A percentile compares a stretch with the other conserved stretches of the same genome.
Evolutionary conservation across 441 rosid genomes (phyloP).

Genomic region (Arabidopsis lyrata): DNA sequence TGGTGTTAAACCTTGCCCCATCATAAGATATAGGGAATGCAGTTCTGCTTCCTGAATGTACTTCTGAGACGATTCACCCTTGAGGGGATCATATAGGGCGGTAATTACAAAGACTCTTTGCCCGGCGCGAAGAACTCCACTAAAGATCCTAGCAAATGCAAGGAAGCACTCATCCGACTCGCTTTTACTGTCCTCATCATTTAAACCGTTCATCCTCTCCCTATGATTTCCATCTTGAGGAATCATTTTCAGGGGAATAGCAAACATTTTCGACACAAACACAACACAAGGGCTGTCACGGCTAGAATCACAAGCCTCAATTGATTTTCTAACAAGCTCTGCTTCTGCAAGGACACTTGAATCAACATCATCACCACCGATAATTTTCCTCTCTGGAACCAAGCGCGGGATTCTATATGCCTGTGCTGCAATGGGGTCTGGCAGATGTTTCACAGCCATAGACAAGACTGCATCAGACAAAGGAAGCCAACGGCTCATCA

Average conservation of each 20-base stretch:
- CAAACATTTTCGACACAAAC: constrained; percentile 97
- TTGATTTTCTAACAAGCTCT: constrained; percentile 74
- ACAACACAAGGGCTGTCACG: constrained; percentile 73
- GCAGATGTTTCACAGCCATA: constrained; percentile 86
- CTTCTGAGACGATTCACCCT: constrained; percentile 72
- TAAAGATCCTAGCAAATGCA: constrained; percentile 94
- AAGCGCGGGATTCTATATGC: constrained; percentile 69
- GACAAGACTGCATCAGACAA: constrained; percentile 86
- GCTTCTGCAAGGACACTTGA: constrained; percentile 66
- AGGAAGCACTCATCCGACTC: constrained; percentile 96
- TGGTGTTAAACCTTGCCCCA: constrained; percentile 92
- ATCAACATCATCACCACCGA: constrained; percentile 52
- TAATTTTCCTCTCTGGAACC: constrained; percentile 73
- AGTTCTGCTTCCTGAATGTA: constrained; percentile 88
- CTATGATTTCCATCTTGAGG: constrained; percentile 76
- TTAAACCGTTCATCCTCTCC: constrained; percentile 60
- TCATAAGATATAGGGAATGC: constrained; percentile 89
- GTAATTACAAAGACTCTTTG: constrained; percentile 82
- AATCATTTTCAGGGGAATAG: constrained; percentile 76
- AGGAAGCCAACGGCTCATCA: constrained; percentile 97
- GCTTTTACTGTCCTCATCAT: constrained; percentile 61
- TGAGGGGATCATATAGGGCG: constrained; percentile 83
- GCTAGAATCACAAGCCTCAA: constrained; percentile 77
- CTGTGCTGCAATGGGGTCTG: constrained; percentile 84
- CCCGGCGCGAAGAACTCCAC: constrained; percentile 74